phyloP scores from a whole-genome alignment of 164 flowering plant genomes.

The Tinospora cordifolia region DNA sequence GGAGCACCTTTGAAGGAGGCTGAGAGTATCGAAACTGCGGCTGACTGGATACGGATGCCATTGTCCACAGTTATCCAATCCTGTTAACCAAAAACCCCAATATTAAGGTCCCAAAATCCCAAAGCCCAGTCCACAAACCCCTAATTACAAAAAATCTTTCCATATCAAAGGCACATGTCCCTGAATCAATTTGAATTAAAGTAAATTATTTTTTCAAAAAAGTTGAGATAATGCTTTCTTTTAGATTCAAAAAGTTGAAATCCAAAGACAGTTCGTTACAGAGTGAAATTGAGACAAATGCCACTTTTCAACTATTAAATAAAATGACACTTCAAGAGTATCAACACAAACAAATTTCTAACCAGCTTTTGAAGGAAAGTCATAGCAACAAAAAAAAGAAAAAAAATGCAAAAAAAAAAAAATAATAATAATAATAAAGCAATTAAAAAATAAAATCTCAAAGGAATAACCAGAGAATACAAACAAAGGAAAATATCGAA shows the following conservation, averaged over 20 bases:
- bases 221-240: background rate
- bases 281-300: background rate
- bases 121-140: background rate
- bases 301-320: background rate
- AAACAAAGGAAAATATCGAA: background rate
- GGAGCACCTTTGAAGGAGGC: slow-evolving; percentile 95
- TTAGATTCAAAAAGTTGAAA: background rate
- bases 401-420: no score
- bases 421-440: no score
- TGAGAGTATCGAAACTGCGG: slow-evolving; percentile 93
- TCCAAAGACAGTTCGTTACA: background rate
- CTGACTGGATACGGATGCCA: slow-evolving; percentile 87
- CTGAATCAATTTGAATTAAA: background rate
- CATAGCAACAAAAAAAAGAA: background rate
- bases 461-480: background rate
- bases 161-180: background rate
- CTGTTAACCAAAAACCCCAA: background rate
- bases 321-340: background rate
- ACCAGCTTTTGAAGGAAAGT: background rate
- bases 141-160: background rate
- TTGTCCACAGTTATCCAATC: slow-evolving; percentile 20
- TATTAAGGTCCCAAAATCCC: background rate
- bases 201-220: background rate
- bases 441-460: no score
- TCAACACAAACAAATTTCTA: background rate